A percentile compares a stretch with the other conserved stretches of the same genome.
These are phyloP conservation scores for Colletotrichum chrysophilum DNA, from an alignment of 2,329 filamentous ascomycete genomes.

Conservation along the genomic window DNA sequence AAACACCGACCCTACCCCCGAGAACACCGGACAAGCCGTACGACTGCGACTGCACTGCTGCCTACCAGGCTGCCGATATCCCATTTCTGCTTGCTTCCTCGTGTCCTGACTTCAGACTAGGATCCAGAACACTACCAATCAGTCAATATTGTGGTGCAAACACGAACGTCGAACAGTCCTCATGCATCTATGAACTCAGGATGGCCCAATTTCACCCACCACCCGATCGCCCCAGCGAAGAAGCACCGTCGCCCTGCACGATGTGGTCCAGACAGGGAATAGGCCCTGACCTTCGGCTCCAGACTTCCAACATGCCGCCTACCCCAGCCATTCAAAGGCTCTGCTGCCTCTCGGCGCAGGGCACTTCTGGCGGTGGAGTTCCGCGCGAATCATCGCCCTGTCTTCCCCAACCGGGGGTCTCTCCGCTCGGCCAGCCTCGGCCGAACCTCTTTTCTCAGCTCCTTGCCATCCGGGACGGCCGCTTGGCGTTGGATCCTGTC, in stretches of 20 bases:
- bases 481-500: not conserved
- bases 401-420: slow-evolving; percentile 9
- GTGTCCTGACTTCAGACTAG: no score
- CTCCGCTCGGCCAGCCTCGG: slow-evolving; percentile 14
- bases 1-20: not conserved
- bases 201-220: not conserved
- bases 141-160: no score
- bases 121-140: no score
- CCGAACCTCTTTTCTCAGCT: not conserved
- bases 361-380: not conserved
- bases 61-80: no score
- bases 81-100: not conserved
- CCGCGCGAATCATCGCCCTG: slow-evolving; percentile 20
- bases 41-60: no score
- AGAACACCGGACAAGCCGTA: rapidly evolving
- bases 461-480: not conserved
- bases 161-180: no score
- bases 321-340: not conserved
- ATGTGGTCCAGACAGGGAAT: not conserved
- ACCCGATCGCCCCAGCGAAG: not conserved
- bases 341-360: not conserved
- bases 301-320: not conserved
- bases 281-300: slow-evolving; percentile 2
- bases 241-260: not conserved
- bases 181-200: not conserved